A percentile compares a stretch with the other conserved stretches of the same genome.
phyloP scores from a whole-genome alignment of 1,284 basidiomycete genomes.

The Pseudomicrostroma phylloplanum region DNA sequence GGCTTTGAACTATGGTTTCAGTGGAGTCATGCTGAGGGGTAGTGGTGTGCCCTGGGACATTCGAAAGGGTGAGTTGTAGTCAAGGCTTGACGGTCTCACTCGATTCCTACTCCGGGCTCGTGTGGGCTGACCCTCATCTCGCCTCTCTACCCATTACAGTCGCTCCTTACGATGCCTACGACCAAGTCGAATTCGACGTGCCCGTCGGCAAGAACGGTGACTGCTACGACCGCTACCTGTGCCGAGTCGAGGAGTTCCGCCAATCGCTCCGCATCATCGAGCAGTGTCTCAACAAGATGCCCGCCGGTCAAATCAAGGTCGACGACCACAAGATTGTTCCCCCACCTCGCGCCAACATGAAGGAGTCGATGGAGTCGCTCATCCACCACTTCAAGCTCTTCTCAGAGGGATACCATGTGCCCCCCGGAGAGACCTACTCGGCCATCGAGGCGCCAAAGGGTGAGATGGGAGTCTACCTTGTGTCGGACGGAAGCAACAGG shows the following conservation, averaged over 20 bases:
- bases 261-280: slow-evolving; percentile 85
- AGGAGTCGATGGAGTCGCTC: slow-evolving; percentile 90
- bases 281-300: slow-evolving; percentile 89
- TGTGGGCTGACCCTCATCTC: too few species aligned
- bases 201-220: slow-evolving; percentile 95
- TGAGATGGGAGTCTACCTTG: slow-evolving; percentile 65
- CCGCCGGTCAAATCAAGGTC: slow-evolving; percentile 82
- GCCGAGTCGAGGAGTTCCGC: slow-evolving; percentile 95
- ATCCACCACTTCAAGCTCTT: slow-evolving; percentile 98
- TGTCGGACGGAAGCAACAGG: slow-evolving; percentile 48
- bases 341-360: slow-evolving; percentile 96
- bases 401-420: slow-evolving; percentile 95
- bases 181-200: slow-evolving; percentile 94
- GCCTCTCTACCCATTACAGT: too few species aligned
- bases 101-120: too few species aligned
- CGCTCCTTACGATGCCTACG: slow-evolving; percentile 92
- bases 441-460: slow-evolving; percentile 98
- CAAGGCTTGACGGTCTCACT: too few species aligned
- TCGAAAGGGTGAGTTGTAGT: too few species aligned
- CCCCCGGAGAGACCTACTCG: slow-evolving; percentile 90
- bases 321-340: slow-evolving; percentile 97
- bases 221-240: slow-evolving; percentile 90
- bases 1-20: slow-evolving; percentile 88
- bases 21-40: slow-evolving; percentile 93
- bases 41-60: slow-evolving; percentile 94